Evolutionary conservation across 225 moss, liverwort and hornwort genomes (phyloP), one percentile per base, ranked within the genome.

Genomic region (Thuidium tamariscinum): DNA sequence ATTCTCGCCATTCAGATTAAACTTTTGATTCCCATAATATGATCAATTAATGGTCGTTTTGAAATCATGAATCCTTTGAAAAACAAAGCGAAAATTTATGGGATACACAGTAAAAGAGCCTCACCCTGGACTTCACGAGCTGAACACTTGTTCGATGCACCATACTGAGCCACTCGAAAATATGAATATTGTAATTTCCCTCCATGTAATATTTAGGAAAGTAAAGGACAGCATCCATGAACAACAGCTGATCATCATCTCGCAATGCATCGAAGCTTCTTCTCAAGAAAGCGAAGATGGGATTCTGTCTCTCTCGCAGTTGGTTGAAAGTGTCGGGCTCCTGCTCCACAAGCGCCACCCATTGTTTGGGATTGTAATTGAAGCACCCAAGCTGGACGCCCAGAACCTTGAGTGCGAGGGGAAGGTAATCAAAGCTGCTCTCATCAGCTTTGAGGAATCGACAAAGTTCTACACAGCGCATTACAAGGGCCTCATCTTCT

Each of bases 151-250:
- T 74, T 83, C n/a, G 62, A 82, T 87, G 82, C 76, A 87, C 87
- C 87, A 87, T 65, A 41, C 82, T 82, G 16, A 87, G 64, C 82
- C 87, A 87, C 32, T 87, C 82, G 30, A 87, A 87, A 32, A 83
- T 56, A 62, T 82, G 34, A 44, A 82, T 42, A 4, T 11, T 5
- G 76, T 75, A 41, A 39, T 29, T 46, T 6, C 23, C 23, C 16
- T 7, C 46, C 41, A 65, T 74, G 39, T 4, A 29, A 52, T 83
- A 2, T 67, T 41, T n/a, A 76, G 82, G 82, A 56, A 29, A 51
- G 46, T 74, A 65, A 56, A 87, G 82, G 82, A 54, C 57, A 41
- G 44, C 87, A 82, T 87, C 87, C 65, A 87, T 83, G 32, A 87
- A 67, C 57, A 87, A 57, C 41, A 87, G 56, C 36, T 83, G 73